phyloP scores from a whole-genome alignment of 2,329 filamentous ascomycete species.

The Dothideomycetidae sp. region DNA sequence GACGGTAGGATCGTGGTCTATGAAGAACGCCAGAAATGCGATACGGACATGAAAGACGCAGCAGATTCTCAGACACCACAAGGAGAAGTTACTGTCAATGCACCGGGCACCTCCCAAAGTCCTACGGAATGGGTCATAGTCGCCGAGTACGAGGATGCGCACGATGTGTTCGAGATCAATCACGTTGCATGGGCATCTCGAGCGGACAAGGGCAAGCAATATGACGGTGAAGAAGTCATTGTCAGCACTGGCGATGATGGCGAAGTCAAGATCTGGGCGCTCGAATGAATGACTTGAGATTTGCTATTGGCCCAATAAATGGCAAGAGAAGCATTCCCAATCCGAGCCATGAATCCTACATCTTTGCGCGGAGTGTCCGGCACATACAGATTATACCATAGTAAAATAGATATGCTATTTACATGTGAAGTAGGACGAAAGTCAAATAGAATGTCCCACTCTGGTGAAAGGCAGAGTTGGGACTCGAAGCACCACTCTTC shows the following conservation, averaged over 20 bases:
- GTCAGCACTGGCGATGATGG: constrained; percentile 90
- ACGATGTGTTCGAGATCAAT: constrained; percentile 90
- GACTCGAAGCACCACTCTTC: too few species aligned
- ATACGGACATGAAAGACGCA: constrained; percentile 1
- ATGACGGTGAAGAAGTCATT: constrained; percentile 64
- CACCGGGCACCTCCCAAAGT: constrained; percentile 12
- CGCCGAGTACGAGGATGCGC: constrained; percentile 54
- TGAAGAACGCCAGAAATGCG: constrained; percentile 43
- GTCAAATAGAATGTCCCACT: too few species aligned
- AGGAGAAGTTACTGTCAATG: constrained; percentile 16
- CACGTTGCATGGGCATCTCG: constrained; percentile 77
- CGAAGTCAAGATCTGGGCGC: constrained; percentile 66
- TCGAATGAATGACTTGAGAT: too few species aligned
- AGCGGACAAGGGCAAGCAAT: constrained; percentile 50
- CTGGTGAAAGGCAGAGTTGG: too few species aligned
- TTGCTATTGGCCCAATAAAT: too few species aligned
- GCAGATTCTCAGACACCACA: constrained; percentile 18
- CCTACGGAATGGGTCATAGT: constrained; percentile 56
- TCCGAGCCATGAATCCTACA: too few species aligned
- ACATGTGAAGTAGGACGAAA: too few species aligned
- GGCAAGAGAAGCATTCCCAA: too few species aligned
- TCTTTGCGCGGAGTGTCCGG: too few species aligned
- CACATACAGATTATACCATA: too few species aligned
- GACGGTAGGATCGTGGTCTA: constrained; percentile 75
- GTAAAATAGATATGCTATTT: too few species aligned